Conservation (phyloP, 73 alveolate species). For the Paramecium primaurelia region DNA sequence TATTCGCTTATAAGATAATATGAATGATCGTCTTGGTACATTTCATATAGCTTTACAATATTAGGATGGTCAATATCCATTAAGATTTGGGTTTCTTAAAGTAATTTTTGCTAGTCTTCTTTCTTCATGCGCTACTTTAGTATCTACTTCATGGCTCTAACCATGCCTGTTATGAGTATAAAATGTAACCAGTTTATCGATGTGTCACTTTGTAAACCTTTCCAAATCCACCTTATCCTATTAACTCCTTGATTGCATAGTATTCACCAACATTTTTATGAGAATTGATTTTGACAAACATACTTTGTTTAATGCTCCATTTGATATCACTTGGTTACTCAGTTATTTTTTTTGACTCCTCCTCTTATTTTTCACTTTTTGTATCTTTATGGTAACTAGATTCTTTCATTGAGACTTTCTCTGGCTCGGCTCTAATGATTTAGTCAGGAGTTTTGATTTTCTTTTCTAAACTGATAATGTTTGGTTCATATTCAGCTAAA, state of each 20-base stretch:
- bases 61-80: constrained; percentile 53
- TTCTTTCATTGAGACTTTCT: not conserved
- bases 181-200: not conserved
- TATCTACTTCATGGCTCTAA: constrained; percentile 49
- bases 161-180: constrained; percentile 32
- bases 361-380: not conserved
- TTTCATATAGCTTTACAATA: constrained; percentile 27
- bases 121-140: constrained; percentile 22
- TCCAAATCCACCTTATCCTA: constrained; percentile 53
- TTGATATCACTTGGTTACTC: not conserved
- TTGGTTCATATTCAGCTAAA: not conserved
- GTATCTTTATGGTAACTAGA: not conserved
- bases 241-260: not conserved
- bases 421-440: not conserved
- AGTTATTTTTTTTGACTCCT: not conserved
- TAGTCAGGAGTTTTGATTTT: not conserved
- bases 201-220: constrained; percentile 42
- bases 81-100: constrained; percentile 14
- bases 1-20: constrained; percentile 42
- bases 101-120: constrained; percentile 22
- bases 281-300: constrained; percentile 41
- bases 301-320: constrained; percentile 16
- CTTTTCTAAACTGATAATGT: not conserved
- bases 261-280: not conserved
- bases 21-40: constrained; percentile 12